Conservation (phyloP, 78 protist genomes). For the Cavenderia fasciculata region DNA sequence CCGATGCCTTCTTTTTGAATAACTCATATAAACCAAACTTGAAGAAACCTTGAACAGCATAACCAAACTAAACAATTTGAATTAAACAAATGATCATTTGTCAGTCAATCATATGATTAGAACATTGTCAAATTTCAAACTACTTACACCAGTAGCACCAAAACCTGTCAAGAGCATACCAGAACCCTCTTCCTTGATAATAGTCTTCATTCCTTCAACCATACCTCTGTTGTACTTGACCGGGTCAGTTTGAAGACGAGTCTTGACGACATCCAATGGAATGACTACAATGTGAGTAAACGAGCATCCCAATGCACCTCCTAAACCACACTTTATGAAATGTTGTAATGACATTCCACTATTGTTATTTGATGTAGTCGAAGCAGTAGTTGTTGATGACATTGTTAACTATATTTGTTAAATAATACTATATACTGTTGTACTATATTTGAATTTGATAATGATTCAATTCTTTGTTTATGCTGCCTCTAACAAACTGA, state of each 20-base stretch:
- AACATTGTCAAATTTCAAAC: too few relatives aligned
- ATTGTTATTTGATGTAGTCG: background rate
- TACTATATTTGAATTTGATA: too few relatives aligned
- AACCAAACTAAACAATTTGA: slow-evolving; percentile 60
- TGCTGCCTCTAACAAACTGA: too few relatives aligned
- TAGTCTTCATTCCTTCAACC: slow-evolving; percentile 41
- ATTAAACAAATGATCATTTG: background rate
- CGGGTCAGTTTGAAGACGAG: slow-evolving; percentile 67
- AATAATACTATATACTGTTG: too few relatives aligned
- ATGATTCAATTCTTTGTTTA: too few relatives aligned
- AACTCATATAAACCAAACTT: slow-evolving; percentile 93
- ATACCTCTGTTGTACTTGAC: slow-evolving; percentile 76
- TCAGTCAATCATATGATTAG: background rate
- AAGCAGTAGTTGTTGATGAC: background rate
- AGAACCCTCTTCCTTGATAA: slow-evolving; percentile 82
- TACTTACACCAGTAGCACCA: slow-evolving; percentile 53
- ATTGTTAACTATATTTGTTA: too few relatives aligned
- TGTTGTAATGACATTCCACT: background rate
- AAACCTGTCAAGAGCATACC: slow-evolving; percentile 70
- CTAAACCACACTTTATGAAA: slow-evolving; percentile 63
- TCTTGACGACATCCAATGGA: slow-evolving; percentile 92
- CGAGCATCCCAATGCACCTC: slow-evolving; percentile 89
- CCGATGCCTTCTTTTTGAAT: slow-evolving; percentile 84
- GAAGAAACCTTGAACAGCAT: slow-evolving; percentile 88
- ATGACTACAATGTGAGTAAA: slow-evolving; percentile 89